Percentiles rank a stretch among this genome's conserved stretches.
phyloP scores from a whole-genome alignment of 768 basidiomycete genomes.

The Russula olivacea region DNA sequence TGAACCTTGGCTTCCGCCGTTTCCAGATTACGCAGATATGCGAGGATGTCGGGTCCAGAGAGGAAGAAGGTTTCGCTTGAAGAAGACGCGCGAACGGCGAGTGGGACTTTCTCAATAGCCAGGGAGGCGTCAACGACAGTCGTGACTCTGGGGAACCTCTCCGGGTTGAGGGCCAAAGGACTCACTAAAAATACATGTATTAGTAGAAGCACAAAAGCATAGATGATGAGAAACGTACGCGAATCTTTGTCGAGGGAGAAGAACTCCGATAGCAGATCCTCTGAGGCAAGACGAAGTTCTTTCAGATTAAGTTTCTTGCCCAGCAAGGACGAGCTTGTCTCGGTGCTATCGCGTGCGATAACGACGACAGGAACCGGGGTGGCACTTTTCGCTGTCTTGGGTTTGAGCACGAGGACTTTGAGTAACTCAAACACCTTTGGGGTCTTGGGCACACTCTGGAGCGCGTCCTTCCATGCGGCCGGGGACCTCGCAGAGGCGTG shows the following conservation, averaged over 20 bases:
- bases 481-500: conserved; percentile 67
- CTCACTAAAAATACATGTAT: conserved; percentile 51
- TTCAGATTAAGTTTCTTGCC: conserved; percentile 79
- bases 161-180: conserved; percentile 61
- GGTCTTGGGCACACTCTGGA: conserved; percentile 46
- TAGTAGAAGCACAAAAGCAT: neutral
- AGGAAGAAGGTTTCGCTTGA: conserved; percentile 72
- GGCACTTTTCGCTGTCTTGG: conserved; percentile 89
- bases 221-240: conserved; percentile 44
- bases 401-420: conserved; percentile 93
- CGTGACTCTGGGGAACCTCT: conserved; percentile 62
- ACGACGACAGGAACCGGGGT: conserved; percentile 81
- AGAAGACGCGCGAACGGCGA: conserved; percentile 72
- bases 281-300: conserved; percentile 79
- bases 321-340: conserved; percentile 70
- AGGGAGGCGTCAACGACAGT: conserved; percentile 77
- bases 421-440: conserved; percentile 64
- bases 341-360: conserved; percentile 79
- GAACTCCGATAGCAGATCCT: conserved; percentile 82
- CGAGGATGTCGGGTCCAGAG: conserved; percentile 64
- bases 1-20: conserved; percentile 58
- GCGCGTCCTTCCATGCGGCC: conserved; percentile 67
- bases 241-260: conserved; percentile 82
- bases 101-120: conserved; percentile 55
- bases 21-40: conserved; percentile 68